Conservation (phyloP, 2,329 filamentous ascomycete genomes). For the Colletotrichum caudatum region DNA sequence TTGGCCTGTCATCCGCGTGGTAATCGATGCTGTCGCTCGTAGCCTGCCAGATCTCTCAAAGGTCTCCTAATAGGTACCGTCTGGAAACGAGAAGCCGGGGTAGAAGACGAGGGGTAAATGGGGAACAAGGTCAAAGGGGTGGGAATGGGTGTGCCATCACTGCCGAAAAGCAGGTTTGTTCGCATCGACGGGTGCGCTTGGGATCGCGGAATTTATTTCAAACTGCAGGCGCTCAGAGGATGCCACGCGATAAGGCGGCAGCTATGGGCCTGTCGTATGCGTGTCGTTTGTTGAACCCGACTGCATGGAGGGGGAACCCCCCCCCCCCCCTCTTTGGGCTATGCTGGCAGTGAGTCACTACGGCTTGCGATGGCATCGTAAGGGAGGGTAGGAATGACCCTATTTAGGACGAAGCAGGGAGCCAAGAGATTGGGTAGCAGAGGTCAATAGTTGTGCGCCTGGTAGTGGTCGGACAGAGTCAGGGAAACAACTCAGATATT, state of each 20-base stretch:
- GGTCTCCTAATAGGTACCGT: constrained; percentile 6
- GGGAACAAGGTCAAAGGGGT: not conserved
- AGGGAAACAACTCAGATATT: not conserved
- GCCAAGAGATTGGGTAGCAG: constrained; percentile 29
- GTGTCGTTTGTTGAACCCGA: constrained; percentile 37
- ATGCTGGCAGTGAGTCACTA: constrained; percentile 40
- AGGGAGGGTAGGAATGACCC: constrained; percentile 23
- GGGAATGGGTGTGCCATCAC: not conserved
- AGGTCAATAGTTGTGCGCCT: constrained; percentile 1
- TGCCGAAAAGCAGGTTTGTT: constrained; percentile 12
- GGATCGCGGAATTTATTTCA: constrained; percentile 30
- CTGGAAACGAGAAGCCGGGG: constrained; percentile 16
- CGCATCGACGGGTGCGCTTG: constrained; percentile 15
- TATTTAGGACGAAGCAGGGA: constrained; percentile 31
- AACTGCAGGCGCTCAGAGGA: constrained; percentile 19
- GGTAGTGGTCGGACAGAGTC: not conserved
- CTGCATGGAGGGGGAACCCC: constrained; percentile 22
- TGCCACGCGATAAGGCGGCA: constrained; percentile 40
- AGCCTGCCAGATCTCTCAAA: constrained; percentile 1
- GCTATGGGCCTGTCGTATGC: constrained; percentile 23
- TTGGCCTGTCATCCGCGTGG: constrained; percentile 25
- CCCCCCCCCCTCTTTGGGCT: constrained; percentile 12
- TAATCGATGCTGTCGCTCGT: not conserved
- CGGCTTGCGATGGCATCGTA: constrained; percentile 15
- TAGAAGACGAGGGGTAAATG: constrained; percentile 17